Evolutionary conservation across 805 yeast genomes (phyloP).

Genomic region (Yarrowia keelungensis): DNA sequence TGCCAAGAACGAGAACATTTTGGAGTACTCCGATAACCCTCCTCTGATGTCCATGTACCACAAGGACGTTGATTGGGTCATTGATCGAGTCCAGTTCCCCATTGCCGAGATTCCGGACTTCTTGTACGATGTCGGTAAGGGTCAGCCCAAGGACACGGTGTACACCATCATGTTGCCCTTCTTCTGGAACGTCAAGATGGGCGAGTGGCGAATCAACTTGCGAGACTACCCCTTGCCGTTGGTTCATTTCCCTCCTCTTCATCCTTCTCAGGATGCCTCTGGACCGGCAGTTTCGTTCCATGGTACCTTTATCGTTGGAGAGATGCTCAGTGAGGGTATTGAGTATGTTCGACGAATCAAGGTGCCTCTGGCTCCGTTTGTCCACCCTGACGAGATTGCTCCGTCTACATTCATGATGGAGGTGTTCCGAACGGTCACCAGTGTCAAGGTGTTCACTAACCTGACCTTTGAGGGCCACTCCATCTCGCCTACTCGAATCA

Average conservation of each 20-base stretch:
- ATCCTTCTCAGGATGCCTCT: slow-evolving; percentile 49
- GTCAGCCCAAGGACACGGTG: slow-evolving; percentile 72
- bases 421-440: slow-evolving; percentile 77
- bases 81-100: slow-evolving; percentile 62
- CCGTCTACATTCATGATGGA: slow-evolving; percentile 60
- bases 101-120: slow-evolving; percentile 63
- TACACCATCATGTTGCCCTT: slow-evolving; percentile 76
- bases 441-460: slow-evolving; percentile 74
- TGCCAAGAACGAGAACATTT: slow-evolving; percentile 54
- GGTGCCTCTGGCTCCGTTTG: slow-evolving; percentile 64
- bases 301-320: slow-evolving; percentile 76
- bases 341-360: slow-evolving; percentile 64
- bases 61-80: slow-evolving; percentile 56
- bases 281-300: slow-evolving; percentile 53
- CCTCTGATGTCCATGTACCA: slow-evolving; percentile 61
- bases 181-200: slow-evolving; percentile 60
- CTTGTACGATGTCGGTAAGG: slow-evolving; percentile 77
- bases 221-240: slow-evolving; percentile 90
- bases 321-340: slow-evolving; percentile 60
- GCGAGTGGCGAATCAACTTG: slow-evolving; percentile 71
- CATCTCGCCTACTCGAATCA: slow-evolving; percentile 64
- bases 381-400: slow-evolving; percentile 48
- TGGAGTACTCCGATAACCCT: slow-evolving; percentile 58
- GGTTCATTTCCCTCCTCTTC: slow-evolving; percentile 67
- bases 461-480: slow-evolving; percentile 64